Base-by-base conservation (phyloP, 345 rosid species). In the Eutrema heterophyllum region DNA sequence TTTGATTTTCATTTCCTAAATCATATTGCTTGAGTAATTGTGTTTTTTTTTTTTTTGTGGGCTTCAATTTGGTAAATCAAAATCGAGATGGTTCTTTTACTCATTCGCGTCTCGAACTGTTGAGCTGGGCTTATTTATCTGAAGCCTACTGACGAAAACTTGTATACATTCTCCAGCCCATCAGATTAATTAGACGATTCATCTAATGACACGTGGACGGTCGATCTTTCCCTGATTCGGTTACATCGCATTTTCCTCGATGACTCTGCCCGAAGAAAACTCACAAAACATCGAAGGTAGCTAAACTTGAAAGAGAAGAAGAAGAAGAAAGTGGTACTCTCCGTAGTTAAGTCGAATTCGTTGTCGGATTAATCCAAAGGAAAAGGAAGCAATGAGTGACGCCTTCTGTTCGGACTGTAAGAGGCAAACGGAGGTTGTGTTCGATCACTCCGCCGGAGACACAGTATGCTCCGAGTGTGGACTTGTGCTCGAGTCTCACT, bases 381-480 rank as follows among this genome's bases (percentile, higher is more conserved):
- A 1, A 43, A 43, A 40, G 26, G 24, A 62, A 62, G 50, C 71
- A 60, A 89, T 91, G 96, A 77, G 75, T 59, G 97, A 93, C 79
- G 91, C 92, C 27, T 93, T 64, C 78, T 93, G 98, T 60, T 71
- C 89, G 16, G 97, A 93, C 69, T 91, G 98, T 84, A 89, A 86
- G 86, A 74, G 78, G 74, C 80, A 78, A 5, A 93, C 98, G 78
- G 97, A 91, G 87, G 97, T 93, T 43, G 97, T 93, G 52, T 85
- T 67, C 81, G 97, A 93, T 56, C 98, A 93, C 80, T 85, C 98
- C 26, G 98, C 98, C 9, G 98, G 98, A 16, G 98, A 93, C 81
- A 89, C 92, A 13, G 96, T 93, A 32, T 93, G 98, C 72, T 93
- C 98, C 4, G 98, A 93, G 84, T 93, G 98, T 79, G 98, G 97